Base-by-base conservation (phyloP, 2,329 filamentous ascomycete genomes). In the Rhinocladiella mackenziei region DNA sequence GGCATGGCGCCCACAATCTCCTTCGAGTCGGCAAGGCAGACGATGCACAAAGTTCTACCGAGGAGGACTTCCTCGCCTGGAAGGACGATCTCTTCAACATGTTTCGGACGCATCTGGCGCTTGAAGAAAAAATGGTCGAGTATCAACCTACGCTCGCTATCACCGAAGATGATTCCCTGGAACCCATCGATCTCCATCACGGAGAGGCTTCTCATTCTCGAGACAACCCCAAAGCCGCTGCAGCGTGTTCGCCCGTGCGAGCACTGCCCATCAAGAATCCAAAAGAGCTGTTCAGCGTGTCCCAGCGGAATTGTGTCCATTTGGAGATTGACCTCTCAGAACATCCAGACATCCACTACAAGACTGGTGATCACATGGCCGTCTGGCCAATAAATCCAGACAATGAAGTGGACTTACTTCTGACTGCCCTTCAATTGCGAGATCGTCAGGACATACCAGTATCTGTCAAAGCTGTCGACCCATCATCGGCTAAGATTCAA, bases 11-110 rank as follows among this genome's bases (percentile, higher is more conserved):
- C 5, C 75, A 77, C 57, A 76, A 84, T 48, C 83, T 95, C 48
- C 85, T 89, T 39, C 75, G 81, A 35, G 85, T 88, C 44, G 89
- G 89, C 52, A 89, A 94, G 69, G 91, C 89, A 54, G 88, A 96
- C 58, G 89, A 96, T 63, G 89, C 89, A 46, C 86, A 88, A 52
- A 89, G 89, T 39, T 92, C 88, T 30, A 96, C 95, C 81, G 89
- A 95, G 68, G 89, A 96, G 69, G 89, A 96, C 60, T 96, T 95
- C 64, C 71, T 96, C 59, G 83, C 88, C 45, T 96, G 89, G 89
- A 96, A 95, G 69, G 89, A 96, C 56, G 84, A 86, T 47, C 92
- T 96, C 83, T 96, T 89, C 85, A 72, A 76, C 54, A 80, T 83
- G 45, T 75, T 96, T 41, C 75, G 82, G 15, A 75, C 83, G 54